Base-by-base conservation (phyloP, 768 basidiomycete genomes). In the Kockovaella imperatae region DNA sequence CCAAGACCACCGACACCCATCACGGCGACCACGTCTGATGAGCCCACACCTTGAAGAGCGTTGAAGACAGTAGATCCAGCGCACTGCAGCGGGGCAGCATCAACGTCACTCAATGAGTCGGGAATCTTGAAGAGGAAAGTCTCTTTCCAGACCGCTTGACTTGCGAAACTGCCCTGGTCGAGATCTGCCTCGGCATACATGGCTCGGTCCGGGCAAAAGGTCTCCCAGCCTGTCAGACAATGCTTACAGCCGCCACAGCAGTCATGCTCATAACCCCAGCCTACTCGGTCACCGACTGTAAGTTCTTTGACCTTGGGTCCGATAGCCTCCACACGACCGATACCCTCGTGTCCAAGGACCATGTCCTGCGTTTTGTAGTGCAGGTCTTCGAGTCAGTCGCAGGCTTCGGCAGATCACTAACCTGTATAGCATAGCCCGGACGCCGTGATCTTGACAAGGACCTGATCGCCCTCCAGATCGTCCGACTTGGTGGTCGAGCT, bases 1-100 rank as follows among this genome's bases (percentile, higher is more conserved):
- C 54, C 52, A 10, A 60, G 51, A 24, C 59, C 59, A 42, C 60
- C 63, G 47, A 65, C 60, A 35, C 60, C 60, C 32, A 62, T 49
- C 30, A 65, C 49, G 31, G 60, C 60, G 47, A 62, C 57, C 18
- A 49, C 50, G 15, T 45, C 50, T 21, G 59, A 45, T 4, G 50
- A 40, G n/a, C 56, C 56, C 13, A 20, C 36, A 38, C 36, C 36
- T 13, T 44, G 36, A 29, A 64, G 46, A 5, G 62, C 50, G 34
- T 53, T 41, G 47, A 48, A 64, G 11, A 64, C 46, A 42, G 62
- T 64, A 4, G 45, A 47, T 32, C 55, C 55, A 5, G 51, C 55
- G 25, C 55, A 57, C 21, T 35, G 42, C 35, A 48, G 14, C 15
- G 45, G 42, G 14, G 38, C 50, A 36, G 50, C 54, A 31, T 34